Conservation (phyloP, 768 basidiomycete genomes). For the Lentinula guzmanii region DNA sequence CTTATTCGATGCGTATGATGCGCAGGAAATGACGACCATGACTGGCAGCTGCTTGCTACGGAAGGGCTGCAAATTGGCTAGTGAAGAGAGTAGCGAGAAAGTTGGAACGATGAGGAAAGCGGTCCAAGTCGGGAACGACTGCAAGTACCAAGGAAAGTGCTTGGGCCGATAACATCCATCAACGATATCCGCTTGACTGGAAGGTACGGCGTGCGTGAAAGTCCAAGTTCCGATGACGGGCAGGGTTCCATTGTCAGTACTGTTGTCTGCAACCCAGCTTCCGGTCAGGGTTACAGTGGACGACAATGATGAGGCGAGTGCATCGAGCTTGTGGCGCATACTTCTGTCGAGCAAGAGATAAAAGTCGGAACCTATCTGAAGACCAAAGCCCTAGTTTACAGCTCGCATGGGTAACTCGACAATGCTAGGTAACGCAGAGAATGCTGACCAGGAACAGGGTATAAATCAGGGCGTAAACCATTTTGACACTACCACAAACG, state of each 20-base stretch:
- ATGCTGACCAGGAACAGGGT: conserved; percentile 60
- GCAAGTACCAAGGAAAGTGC: conserved; percentile 70
- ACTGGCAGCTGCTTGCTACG: conserved; percentile 66
- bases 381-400: conserved; percentile 57
- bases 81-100: conserved; percentile 66
- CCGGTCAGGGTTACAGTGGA: conserved; percentile 53
- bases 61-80: conserved; percentile 75
- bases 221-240: conserved; percentile 59
- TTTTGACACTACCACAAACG: conserved; percentile 77
- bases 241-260: conserved; percentile 31
- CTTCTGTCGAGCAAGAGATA: conserved; percentile 64
- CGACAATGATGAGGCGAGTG: conserved; percentile 45
- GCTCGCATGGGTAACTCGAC: conserved; percentile 2
- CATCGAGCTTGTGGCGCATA: conserved; percentile 46
- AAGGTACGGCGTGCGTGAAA: conserved; percentile 50
- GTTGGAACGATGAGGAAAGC: conserved; percentile 70
- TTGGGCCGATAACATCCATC: conserved; percentile 69
- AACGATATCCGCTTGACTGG: conserved; percentile 40
- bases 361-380: conserved; percentile 80
- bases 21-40: conserved; percentile 83
- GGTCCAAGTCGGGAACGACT: conserved; percentile 75
- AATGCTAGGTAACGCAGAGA: background rate
- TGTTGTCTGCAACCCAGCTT: conserved; percentile 60
- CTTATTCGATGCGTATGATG: conserved; percentile 74
- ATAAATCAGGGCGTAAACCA: conserved; percentile 87